Conservation (phyloP, 1,139 yeast species). For the Scheffersomyces titani region DNA sequence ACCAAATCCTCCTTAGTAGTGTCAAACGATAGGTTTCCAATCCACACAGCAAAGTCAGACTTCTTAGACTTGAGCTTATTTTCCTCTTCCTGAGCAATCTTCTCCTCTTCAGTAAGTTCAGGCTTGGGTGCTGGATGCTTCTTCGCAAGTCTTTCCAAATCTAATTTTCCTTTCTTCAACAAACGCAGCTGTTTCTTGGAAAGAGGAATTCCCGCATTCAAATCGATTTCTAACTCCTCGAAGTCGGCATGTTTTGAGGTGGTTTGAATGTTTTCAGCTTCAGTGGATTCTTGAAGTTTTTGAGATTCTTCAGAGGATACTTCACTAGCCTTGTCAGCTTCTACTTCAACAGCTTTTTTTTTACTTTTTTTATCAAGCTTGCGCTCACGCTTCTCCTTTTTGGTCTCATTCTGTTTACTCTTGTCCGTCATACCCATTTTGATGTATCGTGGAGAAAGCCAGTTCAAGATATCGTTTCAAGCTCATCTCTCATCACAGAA, state of each 20-base stretch:
- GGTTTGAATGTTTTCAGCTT: slow-evolving; percentile 20
- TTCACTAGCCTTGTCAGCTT: slow-evolving; percentile 2
- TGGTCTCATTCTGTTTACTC: slow-evolving; percentile 20
- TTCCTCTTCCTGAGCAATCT: slow-evolving; percentile 24
- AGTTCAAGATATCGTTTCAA: background rate
- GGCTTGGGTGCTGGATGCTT: slow-evolving; percentile 51
- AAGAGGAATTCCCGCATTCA: slow-evolving; percentile 75
- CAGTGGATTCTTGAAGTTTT: slow-evolving; percentile 9
- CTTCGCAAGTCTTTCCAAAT: slow-evolving; percentile 55
- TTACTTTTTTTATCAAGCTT: slow-evolving; percentile 23
- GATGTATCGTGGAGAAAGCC: background rate
- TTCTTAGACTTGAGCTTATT: slow-evolving; percentile 32
- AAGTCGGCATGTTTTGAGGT: slow-evolving; percentile 11
- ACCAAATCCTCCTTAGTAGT: slow-evolving; percentile 75
- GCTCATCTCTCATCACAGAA: background rate
- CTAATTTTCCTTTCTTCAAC: slow-evolving; percentile 75
- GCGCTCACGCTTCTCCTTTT: slow-evolving; percentile 27
- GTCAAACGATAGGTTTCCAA: slow-evolving; percentile 88
- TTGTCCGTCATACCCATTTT: slow-evolving; percentile 3
- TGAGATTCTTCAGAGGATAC: background rate
- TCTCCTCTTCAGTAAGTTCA: slow-evolving; percentile 29
- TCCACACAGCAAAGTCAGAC: slow-evolving; percentile 82
- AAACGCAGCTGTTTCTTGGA: slow-evolving; percentile 91
- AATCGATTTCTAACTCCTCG: slow-evolving; percentile 79
- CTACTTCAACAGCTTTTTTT: slow-evolving; percentile 11